A percentile compares a stretch with the other conserved stretches of the same genome.
Evolutionary conservation across 495 filamentous ascomycete species (phyloP).

Genomic region (Melanomma pulvis-pyrius): DNA sequence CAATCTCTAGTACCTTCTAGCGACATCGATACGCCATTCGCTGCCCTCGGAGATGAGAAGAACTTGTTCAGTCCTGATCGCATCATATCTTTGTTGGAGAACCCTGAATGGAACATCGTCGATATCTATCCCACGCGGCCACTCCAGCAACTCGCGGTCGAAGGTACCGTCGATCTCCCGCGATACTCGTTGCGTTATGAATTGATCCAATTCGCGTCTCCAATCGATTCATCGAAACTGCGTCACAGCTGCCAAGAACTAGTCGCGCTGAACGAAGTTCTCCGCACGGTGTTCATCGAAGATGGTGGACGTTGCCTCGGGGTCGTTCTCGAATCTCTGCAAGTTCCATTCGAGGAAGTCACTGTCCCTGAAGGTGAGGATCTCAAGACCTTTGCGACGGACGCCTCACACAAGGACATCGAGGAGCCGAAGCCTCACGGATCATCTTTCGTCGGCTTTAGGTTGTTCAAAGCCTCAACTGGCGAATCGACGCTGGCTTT

Average conservation of each 20-base stretch:
- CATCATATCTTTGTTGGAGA: constrained; percentile 12
- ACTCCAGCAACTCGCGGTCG: constrained; percentile 66
- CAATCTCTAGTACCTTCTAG: neutral
- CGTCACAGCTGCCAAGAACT: constrained; percentile 51
- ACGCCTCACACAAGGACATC: constrained; percentile 53
- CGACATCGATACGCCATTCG: constrained; percentile 2
- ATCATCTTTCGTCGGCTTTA: constrained; percentile 64
- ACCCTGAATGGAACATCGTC: constrained; percentile 43
- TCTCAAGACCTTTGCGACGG: constrained; percentile 55
- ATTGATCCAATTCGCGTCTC: constrained; percentile 47
- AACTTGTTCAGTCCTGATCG: constrained; percentile 3
- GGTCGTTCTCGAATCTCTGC: constrained; percentile 62
- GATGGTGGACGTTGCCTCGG: constrained; percentile 59
- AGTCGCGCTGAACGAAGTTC: constrained; percentile 56
- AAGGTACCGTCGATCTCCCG: constrained; percentile 58
- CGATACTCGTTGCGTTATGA: constrained; percentile 53
- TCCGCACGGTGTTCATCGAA: constrained; percentile 70
- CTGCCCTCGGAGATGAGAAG: constrained; percentile 17
- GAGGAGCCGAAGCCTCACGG: constrained; percentile 60
- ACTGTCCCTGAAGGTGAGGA: constrained; percentile 53
- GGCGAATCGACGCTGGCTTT: constrained; percentile 62
- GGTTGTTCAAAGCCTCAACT: constrained; percentile 56
- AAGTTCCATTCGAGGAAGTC: constrained; percentile 56
- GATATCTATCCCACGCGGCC: constrained; percentile 65
- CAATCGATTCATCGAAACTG: constrained; percentile 42